phyloP scores from a whole-genome alignment of 192 early-diverging fungal species.

The Mycoemilia scoparia region DNA sequence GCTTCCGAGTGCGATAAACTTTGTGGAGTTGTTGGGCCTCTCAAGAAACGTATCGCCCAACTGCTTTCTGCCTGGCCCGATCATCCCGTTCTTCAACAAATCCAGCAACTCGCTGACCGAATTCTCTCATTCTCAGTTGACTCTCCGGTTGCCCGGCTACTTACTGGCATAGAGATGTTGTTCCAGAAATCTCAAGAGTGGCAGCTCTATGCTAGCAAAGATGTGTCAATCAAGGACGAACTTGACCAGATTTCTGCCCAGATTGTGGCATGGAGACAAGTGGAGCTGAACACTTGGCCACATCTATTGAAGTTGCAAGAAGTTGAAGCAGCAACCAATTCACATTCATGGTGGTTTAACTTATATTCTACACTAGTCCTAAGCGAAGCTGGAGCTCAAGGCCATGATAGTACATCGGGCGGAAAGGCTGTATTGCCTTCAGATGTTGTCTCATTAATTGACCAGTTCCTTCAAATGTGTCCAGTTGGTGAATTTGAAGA shows the following conservation, averaged over 20 bases:
- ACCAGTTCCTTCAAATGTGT: slow-evolving; percentile 64
- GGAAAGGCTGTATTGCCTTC: no score
- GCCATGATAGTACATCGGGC: no score
- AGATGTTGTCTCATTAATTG: slow-evolving; percentile 43
- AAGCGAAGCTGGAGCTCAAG: neutral
- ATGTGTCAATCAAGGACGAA: slow-evolving; percentile 54
- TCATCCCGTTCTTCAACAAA: slow-evolving; percentile 65
- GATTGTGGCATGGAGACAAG: slow-evolving; percentile 81
- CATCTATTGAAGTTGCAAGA: slow-evolving; percentile 73
- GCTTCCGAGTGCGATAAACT: slow-evolving; percentile 52
- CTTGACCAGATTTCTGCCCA: slow-evolving; percentile 45
- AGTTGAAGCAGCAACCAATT: slow-evolving; percentile 37
- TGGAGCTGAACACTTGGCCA: slow-evolving; percentile 81
- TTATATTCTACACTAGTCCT: slow-evolving; percentile 27
- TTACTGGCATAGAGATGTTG: slow-evolving; percentile 77
- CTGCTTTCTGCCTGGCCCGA: slow-evolving; percentile 76
- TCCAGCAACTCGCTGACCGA: slow-evolving; percentile 40
- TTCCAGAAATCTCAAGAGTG: slow-evolving; percentile 84
- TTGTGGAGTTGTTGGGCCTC: slow-evolving; percentile 34
- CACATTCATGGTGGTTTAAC: slow-evolving; percentile 79
- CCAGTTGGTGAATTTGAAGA: slow-evolving; percentile 60
- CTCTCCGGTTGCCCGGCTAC: slow-evolving; percentile 71
- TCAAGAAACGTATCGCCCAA: slow-evolving; percentile 37
- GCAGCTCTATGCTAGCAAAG: slow-evolving; percentile 70
- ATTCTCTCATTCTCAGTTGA: slow-evolving; percentile 47